Evolutionary conservation across 352 stramenopile species (phyloP).

Genomic region (Phytophthora crassamura): DNA sequence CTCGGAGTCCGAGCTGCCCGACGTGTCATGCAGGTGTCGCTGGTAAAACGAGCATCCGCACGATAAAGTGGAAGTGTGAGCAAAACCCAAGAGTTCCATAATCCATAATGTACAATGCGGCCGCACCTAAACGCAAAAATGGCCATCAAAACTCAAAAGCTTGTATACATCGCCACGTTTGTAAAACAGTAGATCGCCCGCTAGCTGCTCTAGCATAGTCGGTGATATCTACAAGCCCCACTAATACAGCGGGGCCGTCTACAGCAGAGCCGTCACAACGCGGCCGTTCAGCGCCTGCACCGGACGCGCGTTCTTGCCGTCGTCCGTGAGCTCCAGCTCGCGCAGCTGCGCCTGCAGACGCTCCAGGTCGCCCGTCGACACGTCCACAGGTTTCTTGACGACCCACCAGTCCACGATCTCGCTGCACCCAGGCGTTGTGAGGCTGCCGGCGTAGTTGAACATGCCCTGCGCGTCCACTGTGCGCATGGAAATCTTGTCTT

Average conservation of each 20-base stretch:
- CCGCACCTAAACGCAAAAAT: no score
- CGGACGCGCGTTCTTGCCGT: slow-evolving; percentile 39
- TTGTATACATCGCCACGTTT: no score
- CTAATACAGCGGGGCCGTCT: neutral
- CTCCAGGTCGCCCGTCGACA: slow-evolving; percentile 26
- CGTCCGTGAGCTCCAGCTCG: slow-evolving; percentile 30
- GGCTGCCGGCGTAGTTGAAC: slow-evolving; percentile 64
- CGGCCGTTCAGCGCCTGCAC: slow-evolving; percentile 42
- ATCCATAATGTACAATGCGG: no score
- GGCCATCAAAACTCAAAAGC: no score
- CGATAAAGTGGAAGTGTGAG: no score
- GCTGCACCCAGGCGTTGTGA: slow-evolving; percentile 51
- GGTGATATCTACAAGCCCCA: no score
- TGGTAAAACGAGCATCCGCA: no score
- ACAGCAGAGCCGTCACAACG: slow-evolving; percentile 4
- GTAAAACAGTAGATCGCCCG: neutral
- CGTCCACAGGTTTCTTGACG: slow-evolving; percentile 43
- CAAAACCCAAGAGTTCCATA: no score
- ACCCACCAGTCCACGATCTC: slow-evolving; percentile 67
- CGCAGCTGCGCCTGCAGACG: slow-evolving; percentile 25
- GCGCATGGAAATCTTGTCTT: no score
- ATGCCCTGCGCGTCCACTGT: neutral
- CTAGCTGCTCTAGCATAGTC: neutral
- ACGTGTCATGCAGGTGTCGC: no score
- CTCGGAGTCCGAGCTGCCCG: no score